Evolutionary conservation across 768 basidiomycete species (phyloP), one percentile per base, ranked within the genome.

Genomic region (Kwoniella dejecticola): DNA sequence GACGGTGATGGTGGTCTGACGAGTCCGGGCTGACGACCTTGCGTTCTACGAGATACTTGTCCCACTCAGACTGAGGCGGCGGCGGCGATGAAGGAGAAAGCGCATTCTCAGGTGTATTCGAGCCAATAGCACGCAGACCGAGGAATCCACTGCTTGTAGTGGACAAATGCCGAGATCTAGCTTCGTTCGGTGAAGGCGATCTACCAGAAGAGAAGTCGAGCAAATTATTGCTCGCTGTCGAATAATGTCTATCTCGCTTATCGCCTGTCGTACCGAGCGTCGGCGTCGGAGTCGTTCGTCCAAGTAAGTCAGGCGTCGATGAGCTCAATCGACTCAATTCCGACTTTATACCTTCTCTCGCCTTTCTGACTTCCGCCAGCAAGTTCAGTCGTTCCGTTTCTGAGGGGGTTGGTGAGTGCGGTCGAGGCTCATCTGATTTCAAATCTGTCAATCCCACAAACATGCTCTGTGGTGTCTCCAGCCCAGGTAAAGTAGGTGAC

Each of bases 11-110:
- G 24, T 38, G 12, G n/a, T 29, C 44, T n/a, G 58, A 27, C 11
- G 49, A 31, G 8, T 47, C 29, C 3, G 90, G 90, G 91, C 90
- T 70, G 90, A 89, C 62, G 15, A 96, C 82, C 73, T 88, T 90
- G 57, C 92, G 85, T 50, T 94, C 90, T 45, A 86, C 86, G 49
- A 92, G 83, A 76, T 96, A 95, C 44, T 84, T 79, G 64, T 94
- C 89, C 92, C 92, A 96, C 66, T 89, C 87, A 7, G 67, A 66
- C 21, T 30, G 41, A 30, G 49, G 56, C 11, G 30, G 29, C 1
- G 56, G 24, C 1, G 54, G 42, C 46, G 46, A 19, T 26, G 49
- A 8, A 10, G 50, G 11, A 21, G 48, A 27, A 29, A 54, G 31
- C 10, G 4, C 38, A 27, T 57, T 33, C 1, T 31, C 30, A 36